Evolutionary conservation across 768 basidiomycete genomes (phyloP).

Genomic region (Boletus bicolor): DNA sequence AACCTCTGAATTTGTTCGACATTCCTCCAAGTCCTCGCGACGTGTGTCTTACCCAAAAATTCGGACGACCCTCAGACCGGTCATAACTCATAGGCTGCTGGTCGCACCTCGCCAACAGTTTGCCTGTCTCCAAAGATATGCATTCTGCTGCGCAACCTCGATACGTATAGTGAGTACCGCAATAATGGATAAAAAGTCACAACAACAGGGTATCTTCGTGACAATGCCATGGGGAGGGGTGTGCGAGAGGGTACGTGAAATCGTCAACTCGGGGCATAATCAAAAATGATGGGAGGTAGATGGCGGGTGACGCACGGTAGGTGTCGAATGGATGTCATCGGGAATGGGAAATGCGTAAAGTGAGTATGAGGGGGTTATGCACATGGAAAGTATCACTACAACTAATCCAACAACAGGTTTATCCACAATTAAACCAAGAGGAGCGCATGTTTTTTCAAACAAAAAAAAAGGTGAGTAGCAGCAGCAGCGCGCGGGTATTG

Average conservation of each 20-base stretch:
- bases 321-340: constrained; percentile 11
- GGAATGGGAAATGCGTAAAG: constrained; percentile 16
- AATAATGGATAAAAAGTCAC: constrained; percentile 28
- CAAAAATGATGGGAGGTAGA: constrained; percentile 6
- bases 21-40: not conserved
- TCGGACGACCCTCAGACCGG: not conserved
- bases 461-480: constrained; percentile 12
- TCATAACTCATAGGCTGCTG: not conserved
- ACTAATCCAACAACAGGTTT: constrained; percentile 36
- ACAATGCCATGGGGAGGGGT: constrained; percentile 22
- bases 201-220: constrained; percentile 37
- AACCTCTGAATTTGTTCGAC: not conserved
- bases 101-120: not conserved
- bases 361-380: constrained; percentile 27
- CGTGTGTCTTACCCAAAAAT: not conserved
- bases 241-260: constrained; percentile 26
- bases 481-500: constrained; percentile 32
- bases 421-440: constrained; percentile 35
- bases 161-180: constrained; percentile 26
- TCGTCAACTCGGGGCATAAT: constrained; percentile 33
- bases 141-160: constrained; percentile 36
- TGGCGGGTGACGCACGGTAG: constrained; percentile 24
- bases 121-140: constrained; percentile 31
- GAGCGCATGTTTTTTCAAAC: constrained; percentile 17
- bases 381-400: constrained; percentile 34